Conservation (phyloP, 2,329 filamentous ascomycete species). For the Aspergillus spinulosporus region DNA sequence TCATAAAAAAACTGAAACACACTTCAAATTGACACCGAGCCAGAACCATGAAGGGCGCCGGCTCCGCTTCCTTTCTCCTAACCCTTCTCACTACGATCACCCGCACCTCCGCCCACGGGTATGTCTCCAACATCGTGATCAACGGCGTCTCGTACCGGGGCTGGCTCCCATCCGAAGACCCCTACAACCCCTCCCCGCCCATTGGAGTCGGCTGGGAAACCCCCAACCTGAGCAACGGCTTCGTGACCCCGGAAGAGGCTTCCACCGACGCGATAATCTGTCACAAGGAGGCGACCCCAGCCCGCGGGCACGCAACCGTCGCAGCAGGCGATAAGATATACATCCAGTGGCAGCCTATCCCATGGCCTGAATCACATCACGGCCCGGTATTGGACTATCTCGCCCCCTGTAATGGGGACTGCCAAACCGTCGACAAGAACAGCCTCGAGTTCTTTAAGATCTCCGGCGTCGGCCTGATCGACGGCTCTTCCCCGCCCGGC, state of each 20-base stretch:
- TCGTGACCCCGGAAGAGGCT: constrained; percentile 38
- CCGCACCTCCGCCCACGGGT: constrained; percentile 14
- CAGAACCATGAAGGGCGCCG: too few relatives aligned
- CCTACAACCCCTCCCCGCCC: constrained; percentile 36
- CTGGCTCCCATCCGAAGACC: constrained; percentile 32
- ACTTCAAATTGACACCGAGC: not conserved
- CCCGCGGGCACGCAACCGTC: constrained; percentile 51
- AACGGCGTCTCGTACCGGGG: constrained; percentile 24
- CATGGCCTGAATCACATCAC: constrained; percentile 64
- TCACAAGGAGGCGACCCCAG: constrained; percentile 56
- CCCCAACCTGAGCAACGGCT: constrained; percentile 53
- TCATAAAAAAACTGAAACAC: too few relatives aligned
- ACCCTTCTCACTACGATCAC: not conserved
- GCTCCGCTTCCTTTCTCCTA: not conserved
- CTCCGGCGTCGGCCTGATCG: constrained; percentile 52
- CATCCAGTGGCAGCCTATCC: constrained; percentile 55
- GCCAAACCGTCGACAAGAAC: constrained; percentile 52
- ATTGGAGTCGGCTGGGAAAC: constrained; percentile 55
- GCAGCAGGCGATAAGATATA: constrained; percentile 58
- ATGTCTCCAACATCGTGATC: constrained; percentile 23
- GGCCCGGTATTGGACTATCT: constrained; percentile 64
- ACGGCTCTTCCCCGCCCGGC: constrained; percentile 42
- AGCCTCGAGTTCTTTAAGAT: constrained; percentile 63
- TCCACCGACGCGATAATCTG: constrained; percentile 56
- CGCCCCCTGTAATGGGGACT: constrained; percentile 57